Conservation (phyloP, 345 rosid genomes). For the Gossypium rotundifolium region DNA sequence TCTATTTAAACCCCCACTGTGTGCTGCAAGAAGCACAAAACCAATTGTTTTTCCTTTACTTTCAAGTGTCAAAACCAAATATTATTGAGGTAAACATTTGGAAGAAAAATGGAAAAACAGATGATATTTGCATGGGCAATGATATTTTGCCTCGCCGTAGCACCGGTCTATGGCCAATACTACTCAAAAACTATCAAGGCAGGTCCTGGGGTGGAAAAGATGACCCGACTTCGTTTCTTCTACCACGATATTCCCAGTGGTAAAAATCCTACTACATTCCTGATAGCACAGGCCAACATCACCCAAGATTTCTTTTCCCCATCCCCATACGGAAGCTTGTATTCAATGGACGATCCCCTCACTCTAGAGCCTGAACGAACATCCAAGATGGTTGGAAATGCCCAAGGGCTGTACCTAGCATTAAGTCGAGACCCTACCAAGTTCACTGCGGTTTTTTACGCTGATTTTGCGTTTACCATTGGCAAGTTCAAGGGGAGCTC, state of each 20-base stretch:
- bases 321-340: not conserved
- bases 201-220: not conserved
- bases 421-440: not conserved
- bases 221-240: not conserved
- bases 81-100: not conserved
- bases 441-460: conserved; percentile 26
- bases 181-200: not conserved
- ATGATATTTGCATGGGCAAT: not conserved
- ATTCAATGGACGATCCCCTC: not conserved
- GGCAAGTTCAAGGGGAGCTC: conserved; percentile 46
- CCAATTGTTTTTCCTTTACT: no score
- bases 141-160: not conserved
- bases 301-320: not conserved
- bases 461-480: conserved; percentile 35
- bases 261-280: not conserved
- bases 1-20: not conserved
- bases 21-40: not conserved
- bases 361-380: not conserved
- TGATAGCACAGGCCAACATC: not conserved
- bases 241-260: not conserved
- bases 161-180: not conserved
- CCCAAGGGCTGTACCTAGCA: not conserved
- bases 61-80: not conserved
- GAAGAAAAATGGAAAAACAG: not conserved
- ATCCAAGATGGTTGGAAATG: not conserved